Base-by-base conservation (phyloP, 371 early-diverging fungal species). In the Mortierella sp. region DNA sequence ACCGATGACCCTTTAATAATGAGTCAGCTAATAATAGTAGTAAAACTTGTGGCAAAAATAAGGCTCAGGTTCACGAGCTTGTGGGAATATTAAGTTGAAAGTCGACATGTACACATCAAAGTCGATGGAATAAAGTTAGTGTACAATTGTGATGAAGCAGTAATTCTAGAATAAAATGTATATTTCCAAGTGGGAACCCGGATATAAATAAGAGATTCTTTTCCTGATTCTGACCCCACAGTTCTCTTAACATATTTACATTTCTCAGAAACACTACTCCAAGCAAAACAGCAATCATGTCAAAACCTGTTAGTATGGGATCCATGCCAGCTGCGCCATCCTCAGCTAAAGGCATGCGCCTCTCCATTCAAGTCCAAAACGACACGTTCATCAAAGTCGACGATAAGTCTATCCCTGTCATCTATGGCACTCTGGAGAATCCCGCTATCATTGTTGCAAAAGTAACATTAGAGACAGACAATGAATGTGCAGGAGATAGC, bases 21-120 rank as follows among this genome's bases (percentile, higher is more conserved):
- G n/a, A n/a, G n/a, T n/a, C n/a, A n/a, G n/a, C n/a, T n/a, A n/a
- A n/a, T n/a, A n/a, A n/a, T n/a, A n/a, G n/a, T n/a, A n/a, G n/a
- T n/a, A n/a, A 35, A 12, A 9, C 43, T 3, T 34, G 9, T 8
- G 56, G 51, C 2, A 56, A 64, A 32, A 51, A 49, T 45, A 70
- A 66, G 34, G 26, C 19, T 12, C 62, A 47, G 22, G 66, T 72
- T 10, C 70, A 78, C 23, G 74, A 78, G 26, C 66, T 78, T 6
- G 79, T 78, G 79, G 79, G 66, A 64, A 1, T 75, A 65, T 66
- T 40, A 54, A 8, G 53, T 34, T 70, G 32, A 37, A 19, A 26
- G 15, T 13, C 55, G 6, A n/a, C n/a, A n/a, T n/a, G n/a, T n/a
- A n/a, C n/a, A n/a, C 28, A 23, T 1, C n/a, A n/a, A n/a, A n/a